Base-by-base conservation (phyloP, 1,139 yeast genomes). In the Scheffersomyces cryptocercus region DNA sequence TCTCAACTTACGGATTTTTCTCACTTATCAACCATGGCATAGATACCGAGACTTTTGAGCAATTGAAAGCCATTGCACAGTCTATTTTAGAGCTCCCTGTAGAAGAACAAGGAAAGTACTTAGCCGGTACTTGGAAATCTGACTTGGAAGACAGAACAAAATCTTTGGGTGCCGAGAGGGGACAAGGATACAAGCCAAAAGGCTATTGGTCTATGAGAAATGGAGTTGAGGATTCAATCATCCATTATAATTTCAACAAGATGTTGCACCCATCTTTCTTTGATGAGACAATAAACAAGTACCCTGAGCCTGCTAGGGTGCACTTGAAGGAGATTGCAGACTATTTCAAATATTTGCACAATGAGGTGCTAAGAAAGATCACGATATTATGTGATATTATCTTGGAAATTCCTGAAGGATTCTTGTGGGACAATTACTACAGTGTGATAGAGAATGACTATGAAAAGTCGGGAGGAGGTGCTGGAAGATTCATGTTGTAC, bases 131-230 rank as follows among this genome's bases (percentile, higher is more conserved):
- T 3, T 46, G 49, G 49, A 46, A 43, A 32, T 46, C 50, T 1
- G 52, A 49, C 37, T 40, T 42, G 39, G 52, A 49, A 29, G 49
- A 49, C 36, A 36, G 52, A 5, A 29, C 44, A 24, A 35, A 34
- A 7, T 45, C 48, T 5, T 40, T 39, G 6, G 52, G 68, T 5
- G 68, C 62, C 33, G 68, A 64, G 45, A 45, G 66, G 30, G 68
- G 65, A 9, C 53, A 63, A 6, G 68, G 68, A 0, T 64, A 58
- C 46, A 64, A 64, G 44, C 68, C 68, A 16, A 55, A 58, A 39
- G 62, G 64, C 7, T 64, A 64, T 44, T 64, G 68, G 68, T 53
- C 64, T 13, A 62, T 64, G 68, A 54, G 61, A 42, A 61, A 63
- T 41, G 65, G 67, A 2, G 67, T 63, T 5, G 56, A 53, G 36